Evolutionary conservation across 2,329 filamentous ascomycete species (phyloP).

Genomic region (Colletotrichum phormii): DNA sequence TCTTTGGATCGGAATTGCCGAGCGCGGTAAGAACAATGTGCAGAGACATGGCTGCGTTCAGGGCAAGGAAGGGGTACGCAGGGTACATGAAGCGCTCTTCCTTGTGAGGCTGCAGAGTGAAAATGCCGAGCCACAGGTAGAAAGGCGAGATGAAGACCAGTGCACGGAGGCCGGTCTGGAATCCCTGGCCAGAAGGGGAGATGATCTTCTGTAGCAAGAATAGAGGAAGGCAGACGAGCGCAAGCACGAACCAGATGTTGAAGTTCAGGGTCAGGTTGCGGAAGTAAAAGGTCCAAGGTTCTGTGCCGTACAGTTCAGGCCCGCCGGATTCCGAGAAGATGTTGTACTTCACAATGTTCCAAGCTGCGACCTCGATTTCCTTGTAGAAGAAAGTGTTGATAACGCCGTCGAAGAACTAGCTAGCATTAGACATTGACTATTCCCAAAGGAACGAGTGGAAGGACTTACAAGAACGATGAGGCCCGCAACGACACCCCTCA

Average conservation of each 20-base stretch:
- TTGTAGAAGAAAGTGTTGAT: slow-evolving; percentile 90
- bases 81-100: slow-evolving; percentile 99
- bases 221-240: slow-evolving; percentile 79
- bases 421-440: slow-evolving; percentile 28
- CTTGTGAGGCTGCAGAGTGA: slow-evolving; percentile 93
- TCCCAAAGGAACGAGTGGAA: neutral
- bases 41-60: slow-evolving; percentile 88
- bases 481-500: slow-evolving; percentile 75
- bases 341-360: slow-evolving; percentile 97
- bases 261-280: slow-evolving; percentile 94
- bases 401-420: slow-evolving; percentile 74
- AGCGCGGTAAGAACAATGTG: slow-evolving; percentile 84
- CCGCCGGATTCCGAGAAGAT: slow-evolving; percentile 86
- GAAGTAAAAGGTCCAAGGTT: slow-evolving; percentile 97
- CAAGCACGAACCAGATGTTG: slow-evolving; percentile 91
- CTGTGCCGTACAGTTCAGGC: slow-evolving; percentile 93
- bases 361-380: slow-evolving; percentile 80
- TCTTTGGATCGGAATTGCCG: slow-evolving; percentile 76
- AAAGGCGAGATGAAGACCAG: slow-evolving; percentile 86
- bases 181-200: slow-evolving; percentile 69
- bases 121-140: slow-evolving; percentile 94
- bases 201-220: slow-evolving; percentile 79
- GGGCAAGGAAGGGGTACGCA: slow-evolving; percentile 87
- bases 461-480: slow-evolving; percentile 75
- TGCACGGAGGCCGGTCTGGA: slow-evolving; percentile 78